phyloP scores from a whole-genome alignment of 164 flowering plant genomes.

The Vitis amurensis region DNA sequence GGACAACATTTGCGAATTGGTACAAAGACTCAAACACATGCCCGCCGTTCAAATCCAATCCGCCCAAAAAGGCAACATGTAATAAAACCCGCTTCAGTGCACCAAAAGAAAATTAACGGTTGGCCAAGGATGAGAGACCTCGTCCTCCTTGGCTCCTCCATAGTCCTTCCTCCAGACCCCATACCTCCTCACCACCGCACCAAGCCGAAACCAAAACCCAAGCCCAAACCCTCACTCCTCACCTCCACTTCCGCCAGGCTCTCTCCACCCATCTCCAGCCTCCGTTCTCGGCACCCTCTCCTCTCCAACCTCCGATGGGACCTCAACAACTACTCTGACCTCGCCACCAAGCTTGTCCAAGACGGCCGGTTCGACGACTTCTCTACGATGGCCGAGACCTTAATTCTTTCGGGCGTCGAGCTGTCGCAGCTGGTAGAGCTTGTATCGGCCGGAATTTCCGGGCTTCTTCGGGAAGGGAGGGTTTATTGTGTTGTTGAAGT shows the following conservation, averaged over 20 bases:
- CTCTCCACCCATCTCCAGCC: constrained; percentile 6
- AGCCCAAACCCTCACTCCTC: constrained; percentile 12
- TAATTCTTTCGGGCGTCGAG: constrained; percentile 33
- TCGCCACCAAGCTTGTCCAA: constrained; percentile 63
- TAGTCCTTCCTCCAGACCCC: constrained; percentile 21
- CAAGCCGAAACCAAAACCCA: constrained; percentile 11
- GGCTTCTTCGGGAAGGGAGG: constrained; percentile 36
- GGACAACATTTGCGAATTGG: too few species aligned
- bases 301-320: constrained; percentile 18
- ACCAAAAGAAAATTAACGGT: constrained; percentile 21
- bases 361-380: constrained; percentile 61
- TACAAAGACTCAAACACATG: not conserved
- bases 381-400: constrained; percentile 46
- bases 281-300: not conserved
- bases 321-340: constrained; percentile 42
- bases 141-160: constrained; percentile 44
- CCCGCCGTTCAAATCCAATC: constrained; percentile 36
- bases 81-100: not conserved
- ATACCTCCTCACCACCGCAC: constrained; percentile 19
- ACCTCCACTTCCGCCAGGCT: constrained; percentile 9
- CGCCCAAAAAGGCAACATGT: not conserved
- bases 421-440: constrained; percentile 27
- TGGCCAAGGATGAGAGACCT: constrained; percentile 49
- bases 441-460: constrained; percentile 42
- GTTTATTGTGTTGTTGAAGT: constrained; percentile 30